Conservation (phyloP, 805 yeast species). For the Lipomyces yamanashiensis region DNA sequence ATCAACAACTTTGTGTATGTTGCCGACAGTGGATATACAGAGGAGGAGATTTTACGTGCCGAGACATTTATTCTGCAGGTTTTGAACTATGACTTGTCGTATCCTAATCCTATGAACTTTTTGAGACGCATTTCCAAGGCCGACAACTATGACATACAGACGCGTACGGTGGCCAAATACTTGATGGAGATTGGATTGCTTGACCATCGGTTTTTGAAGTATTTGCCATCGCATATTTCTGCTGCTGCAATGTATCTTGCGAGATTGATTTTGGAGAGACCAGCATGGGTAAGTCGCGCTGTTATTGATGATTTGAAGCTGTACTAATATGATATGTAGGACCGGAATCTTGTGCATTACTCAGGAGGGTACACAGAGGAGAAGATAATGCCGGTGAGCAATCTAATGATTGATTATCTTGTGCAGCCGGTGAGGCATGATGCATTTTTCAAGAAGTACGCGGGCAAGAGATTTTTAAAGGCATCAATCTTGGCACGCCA, state of each 20-base stretch:
- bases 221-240: conserved; percentile 93
- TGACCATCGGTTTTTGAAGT: conserved; percentile 84
- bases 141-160: conserved; percentile 92
- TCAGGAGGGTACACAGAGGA: conserved; percentile 84
- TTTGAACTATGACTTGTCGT: conserved; percentile 90
- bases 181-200: conserved; percentile 86
- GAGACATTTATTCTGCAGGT: conserved; percentile 91
- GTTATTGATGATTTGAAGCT: not conserved
- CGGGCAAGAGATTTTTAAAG: conserved; percentile 84
- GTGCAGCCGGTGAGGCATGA: conserved; percentile 81
- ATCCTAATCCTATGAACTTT: conserved; percentile 99
- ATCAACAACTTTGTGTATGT: conserved; percentile 89
- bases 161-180: conserved; percentile 92
- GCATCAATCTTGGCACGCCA: conserved; percentile 46
- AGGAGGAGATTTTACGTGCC: conserved; percentile 82
- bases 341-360: conserved; percentile 83
- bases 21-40: conserved; percentile 85
- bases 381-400: conserved; percentile 73
- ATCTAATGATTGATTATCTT: conserved; percentile 72
- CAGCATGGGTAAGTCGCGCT: conserved; percentile 33
- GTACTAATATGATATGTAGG: conserved; percentile 55
- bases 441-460: conserved; percentile 91
- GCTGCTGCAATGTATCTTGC: conserved; percentile 93
- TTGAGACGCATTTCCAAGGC: conserved; percentile 92
- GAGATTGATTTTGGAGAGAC: conserved; percentile 72